Evolutionary conservation across 352 stramenopile genomes (phyloP), one percentile per base, ranked within the genome.

Genomic region (Phytophthora melonis): DNA sequence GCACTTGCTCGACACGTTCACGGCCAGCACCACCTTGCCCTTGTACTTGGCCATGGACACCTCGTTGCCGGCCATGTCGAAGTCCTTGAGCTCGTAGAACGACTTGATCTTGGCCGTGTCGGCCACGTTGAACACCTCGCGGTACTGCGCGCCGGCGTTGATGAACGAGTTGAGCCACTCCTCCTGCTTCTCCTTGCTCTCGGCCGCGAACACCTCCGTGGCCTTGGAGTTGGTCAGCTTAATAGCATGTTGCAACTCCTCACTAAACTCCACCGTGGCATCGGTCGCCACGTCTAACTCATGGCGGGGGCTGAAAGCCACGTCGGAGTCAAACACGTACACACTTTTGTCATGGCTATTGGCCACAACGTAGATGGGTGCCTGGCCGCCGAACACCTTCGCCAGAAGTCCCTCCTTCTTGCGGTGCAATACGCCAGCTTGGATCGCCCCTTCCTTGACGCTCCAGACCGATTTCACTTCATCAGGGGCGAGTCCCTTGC

Each of bases 1-100:
- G 86, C 88, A 94, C 84, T 93, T 88, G 16, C 81, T 90, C 6
- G 87, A 89, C 21, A 94, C 89, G 66, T 96, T 96, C 2, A 95
- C 87, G 19, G 92, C 73, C 47, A 91, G 73, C 55, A 86, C 53
- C 21, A 93, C 82, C 39, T 91, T 80, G 34, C 88, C 86, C 58
- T 82, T 80, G 70, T 87, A 97, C 47, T 78, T 75, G 3, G 79
- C 75, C 74, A 97, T 89, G 25, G 57, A 62, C 16, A 94, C 81
- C 19, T 88, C 79, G 18, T 86, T 84, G 19, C 80, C 79, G 10
- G 88, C 61, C 63, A 97, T 95, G 59, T 87, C 76, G 5, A 77
- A 71, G 63, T 96, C 90, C n/a, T 79, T 79, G 13, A 96, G 77
- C 52, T 92, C 83, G 70, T 96, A 97, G 68, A 98, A 92, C 34